phyloP scores from a whole-genome alignment of 2,329 filamentous ascomycete species.

The Xylariaceae sp. region DNA sequence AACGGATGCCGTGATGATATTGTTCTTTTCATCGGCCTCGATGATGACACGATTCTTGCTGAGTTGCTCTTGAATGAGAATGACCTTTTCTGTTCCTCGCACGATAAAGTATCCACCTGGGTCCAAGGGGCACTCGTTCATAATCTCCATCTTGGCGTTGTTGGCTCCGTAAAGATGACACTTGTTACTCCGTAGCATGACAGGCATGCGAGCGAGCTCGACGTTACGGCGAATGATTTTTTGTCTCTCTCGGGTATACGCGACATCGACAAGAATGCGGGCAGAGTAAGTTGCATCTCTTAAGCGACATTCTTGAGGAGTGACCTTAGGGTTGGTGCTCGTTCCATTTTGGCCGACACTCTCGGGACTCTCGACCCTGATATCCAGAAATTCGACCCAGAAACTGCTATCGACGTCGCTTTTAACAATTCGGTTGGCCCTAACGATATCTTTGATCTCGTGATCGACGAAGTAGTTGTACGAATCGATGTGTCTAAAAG shows the following conservation, averaged over 20 bases:
- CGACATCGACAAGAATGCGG: constrained; percentile 90
- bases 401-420: constrained; percentile 94
- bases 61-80: constrained; percentile 95
- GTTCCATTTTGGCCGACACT: constrained; percentile 77
- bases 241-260: constrained; percentile 83
- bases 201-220: constrained; percentile 86
- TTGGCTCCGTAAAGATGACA: constrained; percentile 85
- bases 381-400: constrained; percentile 91
- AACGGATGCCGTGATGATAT: constrained; percentile 91
- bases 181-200: constrained; percentile 96
- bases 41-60: constrained; percentile 99
- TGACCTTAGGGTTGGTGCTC: constrained; percentile 76
- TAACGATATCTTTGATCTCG: constrained; percentile 95
- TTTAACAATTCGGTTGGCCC: constrained; percentile 84
- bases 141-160: constrained; percentile 85
- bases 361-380: constrained; percentile 82
- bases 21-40: constrained; percentile 90
- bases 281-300: constrained; percentile 98
- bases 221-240: constrained; percentile 78
- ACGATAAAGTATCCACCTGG: constrained; percentile 98
- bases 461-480: constrained; percentile 99
- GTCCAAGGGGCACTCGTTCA: constrained; percentile 95
- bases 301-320: constrained; percentile 94
- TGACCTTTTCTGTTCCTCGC: constrained; percentile 97
- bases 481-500: constrained; percentile 81